Conservation (phyloP, 192 early-diverging fungal genomes). For the Dimargaris cristalligena region DNA sequence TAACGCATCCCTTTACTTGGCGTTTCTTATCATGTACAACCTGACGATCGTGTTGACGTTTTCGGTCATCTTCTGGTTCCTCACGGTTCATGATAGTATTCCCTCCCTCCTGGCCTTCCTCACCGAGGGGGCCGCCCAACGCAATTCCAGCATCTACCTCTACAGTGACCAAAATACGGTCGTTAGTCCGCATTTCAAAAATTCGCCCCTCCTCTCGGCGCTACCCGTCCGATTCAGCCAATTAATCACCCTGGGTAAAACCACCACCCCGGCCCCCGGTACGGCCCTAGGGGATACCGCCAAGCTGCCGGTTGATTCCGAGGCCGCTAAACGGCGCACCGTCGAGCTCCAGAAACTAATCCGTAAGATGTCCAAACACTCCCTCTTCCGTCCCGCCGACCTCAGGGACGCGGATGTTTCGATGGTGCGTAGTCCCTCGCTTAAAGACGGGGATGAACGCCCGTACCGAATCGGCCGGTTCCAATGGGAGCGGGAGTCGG, state of each 20-base stretch:
- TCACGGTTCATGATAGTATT: conserved; percentile 2
- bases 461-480: neutral
- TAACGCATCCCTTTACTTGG: neutral
- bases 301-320: neutral
- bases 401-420: neutral
- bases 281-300: neutral
- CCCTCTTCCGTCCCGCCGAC: neutral
- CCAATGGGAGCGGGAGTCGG: conserved; percentile 1
- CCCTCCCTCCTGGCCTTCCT: neutral
- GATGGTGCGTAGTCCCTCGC: too few species aligned
- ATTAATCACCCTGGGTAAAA: too few species aligned
- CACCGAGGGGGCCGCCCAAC: neutral
- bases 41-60: neutral
- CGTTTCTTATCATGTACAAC: neutral
- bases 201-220: neutral
- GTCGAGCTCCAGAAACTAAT: neutral
- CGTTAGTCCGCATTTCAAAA: neutral
- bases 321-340: neutral
- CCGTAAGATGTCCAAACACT: conserved; percentile 1
- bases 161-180: neutral
- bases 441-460: too few species aligned
- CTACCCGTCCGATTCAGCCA: neutral
- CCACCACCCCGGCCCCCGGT: too few species aligned
- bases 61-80: neutral
- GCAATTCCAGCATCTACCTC: neutral